Evolutionary conservation across 805 yeast genomes (phyloP), one percentile per base, ranked within the genome.

Genomic region (Priceomyces fermenticarens): DNA sequence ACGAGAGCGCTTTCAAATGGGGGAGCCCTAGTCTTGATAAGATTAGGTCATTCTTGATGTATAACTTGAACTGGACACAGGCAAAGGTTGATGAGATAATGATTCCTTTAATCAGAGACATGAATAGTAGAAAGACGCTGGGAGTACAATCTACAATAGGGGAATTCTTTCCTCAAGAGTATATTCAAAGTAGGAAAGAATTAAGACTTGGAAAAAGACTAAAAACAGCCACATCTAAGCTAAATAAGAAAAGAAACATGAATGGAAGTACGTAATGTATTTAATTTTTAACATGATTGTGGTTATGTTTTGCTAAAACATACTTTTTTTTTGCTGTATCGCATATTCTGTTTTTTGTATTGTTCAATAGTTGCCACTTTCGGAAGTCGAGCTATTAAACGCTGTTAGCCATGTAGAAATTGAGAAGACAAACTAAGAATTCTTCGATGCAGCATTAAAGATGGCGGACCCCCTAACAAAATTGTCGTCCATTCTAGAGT

Each of bases 11-110:
- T 40, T 90, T 93, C 62, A 76, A 76, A 35, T 93, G 99, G 99
- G 98, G 97, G 0, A 64, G 70, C 2, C 97, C 97, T 0, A 88
- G 87, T 57, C 62, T 90, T 43, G 97, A 89, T 51, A 80, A 79
- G 48, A 66, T 93, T 38, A 65, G 97, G 25, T 70, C 78, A 0
- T 90, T 77, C 50, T 67, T 93, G 59, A 77, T 76, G 75, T 69
- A 64, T 35, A 79, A 79, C 34, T 80, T 89, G 7, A 89, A 90
- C 2, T 95, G 99, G 97, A 65, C 75, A 2, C 80, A 80, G 52
- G 81, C 74, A 7, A 74, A 78, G 43, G 83, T 88, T 2, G 95
- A 91, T 54, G 90, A 87, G 53, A 82, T 89, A 3, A 66, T 93
- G 56, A 72, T 90, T 13, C 99, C 99, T 2, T 76, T 93, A 41